Percentiles rank a stretch among this genome's conserved stretches.
phyloP scores from a whole-genome alignment of 306 rosid genomes.

The Trifolium dubium region DNA sequence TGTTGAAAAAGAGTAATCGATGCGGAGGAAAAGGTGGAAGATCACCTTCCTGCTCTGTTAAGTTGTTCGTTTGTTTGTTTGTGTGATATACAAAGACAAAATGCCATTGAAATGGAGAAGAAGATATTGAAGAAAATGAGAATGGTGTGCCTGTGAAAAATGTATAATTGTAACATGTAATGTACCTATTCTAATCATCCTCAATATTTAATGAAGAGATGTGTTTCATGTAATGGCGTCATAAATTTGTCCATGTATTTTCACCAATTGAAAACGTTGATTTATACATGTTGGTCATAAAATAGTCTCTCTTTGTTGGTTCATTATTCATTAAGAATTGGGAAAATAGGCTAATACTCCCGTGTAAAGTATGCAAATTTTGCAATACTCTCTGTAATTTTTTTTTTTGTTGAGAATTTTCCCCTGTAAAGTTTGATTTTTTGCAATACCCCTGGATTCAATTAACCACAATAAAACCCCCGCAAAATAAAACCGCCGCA shows the following conservation, averaged over 20 bases:
- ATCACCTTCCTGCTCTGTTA: slow-evolving; percentile 68
- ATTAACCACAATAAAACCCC: no score
- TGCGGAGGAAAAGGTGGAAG: slow-evolving; percentile 79
- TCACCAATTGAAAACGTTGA: neutral
- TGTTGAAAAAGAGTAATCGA: slow-evolving; percentile 57
- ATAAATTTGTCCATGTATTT: slow-evolving; percentile 2
- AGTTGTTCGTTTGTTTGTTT: slow-evolving; percentile 71
- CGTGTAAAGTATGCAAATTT: no score
- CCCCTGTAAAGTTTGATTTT: no score
- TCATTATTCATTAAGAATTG: neutral
- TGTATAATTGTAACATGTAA: slow-evolving; percentile 59
- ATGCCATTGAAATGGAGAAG: slow-evolving; percentile 41
- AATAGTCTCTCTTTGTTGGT: neutral
- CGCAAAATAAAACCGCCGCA: no score
- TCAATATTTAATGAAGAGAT: slow-evolving; percentile 80
- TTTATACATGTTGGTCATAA: neutral
- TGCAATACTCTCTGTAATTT: no score
- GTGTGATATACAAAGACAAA: slow-evolving; percentile 57
- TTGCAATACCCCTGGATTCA: no score
- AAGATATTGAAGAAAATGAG: slow-evolving; percentile 30
- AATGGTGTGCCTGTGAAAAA: slow-evolving; percentile 44
- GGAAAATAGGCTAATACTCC: no score
- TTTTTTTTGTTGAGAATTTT: no score
- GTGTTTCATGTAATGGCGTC: slow-evolving; percentile 56
- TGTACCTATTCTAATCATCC: slow-evolving; percentile 60